Base-by-base conservation (phyloP, 2,329 filamentous ascomycete genomes). In the Cladosporium velox region DNA sequence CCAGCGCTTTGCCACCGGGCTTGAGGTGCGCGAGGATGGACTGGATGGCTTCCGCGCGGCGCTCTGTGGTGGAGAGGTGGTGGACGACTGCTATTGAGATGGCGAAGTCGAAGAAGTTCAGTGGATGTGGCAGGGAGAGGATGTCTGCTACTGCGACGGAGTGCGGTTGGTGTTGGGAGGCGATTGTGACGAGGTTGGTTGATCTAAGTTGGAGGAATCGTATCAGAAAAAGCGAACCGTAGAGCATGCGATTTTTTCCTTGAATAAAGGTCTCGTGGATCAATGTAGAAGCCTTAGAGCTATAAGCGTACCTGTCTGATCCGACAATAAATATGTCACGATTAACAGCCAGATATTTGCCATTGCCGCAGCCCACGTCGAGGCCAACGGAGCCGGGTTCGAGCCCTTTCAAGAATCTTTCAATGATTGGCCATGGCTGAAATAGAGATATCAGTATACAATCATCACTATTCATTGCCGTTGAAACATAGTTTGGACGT, bases 71-170 rank as follows among this genome's bases (percentile, higher is more conserved):
- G 15, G 92, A 96, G 62, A 98, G 83, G 80, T 99, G 95, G 80
- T 98, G 95, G 35, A 98, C 84, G 12, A 98, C 95, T 58, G 95
- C 95, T 73, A 99, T 93, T 73, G 90, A 95, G 70, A 98, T 95
- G 66, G 88, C 93, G 77, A 98, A 98, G 79, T 98, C 94, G 76
- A 91, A 91, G 73, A 82, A 69, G 70, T 76, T 67, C 8, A 72
- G 66, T 12, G 87, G 90, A 77, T 97, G 94, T 4, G 95, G 95
- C 24, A 97, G 85, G n/a, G 84, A 84, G 10, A 98, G 84, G 59
- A 88, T 90, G 77, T 98, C 94, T 41, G 93, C 93, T 49, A 97
- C 88, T 35, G 92, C 78, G 21, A 90, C 87, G 68, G 90, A 86
- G 71, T 91, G 89, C 8, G 86, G 86, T 66, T 84, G 78, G 70